Evolutionary conservation across 2,329 filamentous ascomycete genomes (phyloP).

Genomic region (Sclerotinia nivalis): DNA sequence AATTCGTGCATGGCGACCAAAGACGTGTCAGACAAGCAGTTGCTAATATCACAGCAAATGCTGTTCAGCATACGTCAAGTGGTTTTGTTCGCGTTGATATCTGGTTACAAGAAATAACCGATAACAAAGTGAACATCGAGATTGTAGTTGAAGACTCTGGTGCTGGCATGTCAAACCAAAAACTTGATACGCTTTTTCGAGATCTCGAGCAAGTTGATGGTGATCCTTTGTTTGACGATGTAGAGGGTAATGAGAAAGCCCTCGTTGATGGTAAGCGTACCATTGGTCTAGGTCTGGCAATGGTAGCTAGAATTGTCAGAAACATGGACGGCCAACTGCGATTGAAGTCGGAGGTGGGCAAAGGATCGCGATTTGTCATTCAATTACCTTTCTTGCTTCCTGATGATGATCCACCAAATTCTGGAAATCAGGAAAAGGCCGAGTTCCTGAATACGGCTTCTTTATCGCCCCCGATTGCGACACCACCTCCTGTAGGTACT

Average conservation of each 20-base stretch:
- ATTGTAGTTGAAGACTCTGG: conserved; percentile 77
- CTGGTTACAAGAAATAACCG: conserved; percentile 57
- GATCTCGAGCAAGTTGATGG: conserved; percentile 60
- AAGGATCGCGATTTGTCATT: conserved; percentile 80
- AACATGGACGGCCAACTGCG: conserved; percentile 89
- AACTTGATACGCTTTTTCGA: conserved; percentile 57
- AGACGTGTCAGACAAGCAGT: conserved; percentile 79
- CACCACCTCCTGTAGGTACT: conserved; percentile 33
- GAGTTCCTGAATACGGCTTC: background rate
- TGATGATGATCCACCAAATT: conserved; percentile 36
- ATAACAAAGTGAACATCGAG: conserved; percentile 65
- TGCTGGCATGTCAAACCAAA: conserved; percentile 63
- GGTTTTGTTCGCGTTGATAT: conserved; percentile 72
- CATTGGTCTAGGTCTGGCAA: conserved; percentile 79
- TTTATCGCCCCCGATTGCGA: conserved; percentile 18
- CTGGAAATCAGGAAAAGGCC: conserved; percentile 12
- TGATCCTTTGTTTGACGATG: conserved; percentile 42
- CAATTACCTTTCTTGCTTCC: conserved; percentile 73
- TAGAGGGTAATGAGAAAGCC: conserved; percentile 24
- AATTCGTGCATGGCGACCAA: conserved; percentile 74
- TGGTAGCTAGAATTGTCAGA: conserved; percentile 82
- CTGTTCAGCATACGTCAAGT: conserved; percentile 71
- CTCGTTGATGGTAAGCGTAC: conserved; percentile 49
- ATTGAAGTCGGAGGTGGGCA: conserved; percentile 78
- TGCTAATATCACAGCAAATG: conserved; percentile 81